phyloP scores from a whole-genome alignment of 495 filamentous ascomycete species.

The Tuber borchii region DNA sequence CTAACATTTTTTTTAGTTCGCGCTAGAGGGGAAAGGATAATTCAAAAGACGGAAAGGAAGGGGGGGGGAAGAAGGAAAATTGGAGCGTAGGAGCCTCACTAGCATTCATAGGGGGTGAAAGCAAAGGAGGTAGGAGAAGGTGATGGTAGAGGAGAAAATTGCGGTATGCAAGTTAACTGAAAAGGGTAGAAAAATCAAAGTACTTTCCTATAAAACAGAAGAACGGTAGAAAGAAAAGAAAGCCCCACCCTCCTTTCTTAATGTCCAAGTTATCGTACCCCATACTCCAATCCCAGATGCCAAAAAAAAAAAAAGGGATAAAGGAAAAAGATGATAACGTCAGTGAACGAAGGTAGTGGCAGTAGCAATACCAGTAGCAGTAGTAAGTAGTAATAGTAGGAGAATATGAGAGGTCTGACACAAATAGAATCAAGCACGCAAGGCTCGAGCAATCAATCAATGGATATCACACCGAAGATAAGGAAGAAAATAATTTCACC shows the following conservation, averaged over 20 bases:
- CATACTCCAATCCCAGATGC: slow-evolving; percentile 42
- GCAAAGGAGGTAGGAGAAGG: not conserved
- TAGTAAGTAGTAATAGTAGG: not conserved
- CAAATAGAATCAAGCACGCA: slow-evolving; percentile 10
- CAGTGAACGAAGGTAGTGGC: slow-evolving; percentile 1
- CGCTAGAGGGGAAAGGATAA: not conserved
- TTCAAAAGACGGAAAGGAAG: not conserved
- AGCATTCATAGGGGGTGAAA: not conserved
- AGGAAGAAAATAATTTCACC: slow-evolving; percentile 22
- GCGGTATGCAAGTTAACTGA: not conserved
- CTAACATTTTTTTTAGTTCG: not conserved
- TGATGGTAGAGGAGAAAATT: not conserved
- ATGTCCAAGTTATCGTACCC: slow-evolving; percentile 42
- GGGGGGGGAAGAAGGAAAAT: not conserved
- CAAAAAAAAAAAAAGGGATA: slow-evolving; percentile 32
- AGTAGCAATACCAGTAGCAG: not conserved
- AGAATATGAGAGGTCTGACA: not conserved
- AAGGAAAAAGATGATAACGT: slow-evolving; percentile 24
- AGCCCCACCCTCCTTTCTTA: slow-evolving; percentile 7
- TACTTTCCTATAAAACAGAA: not conserved
- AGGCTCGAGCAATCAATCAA: slow-evolving; percentile 7
- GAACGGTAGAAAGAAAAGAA: slow-evolving; percentile 1
- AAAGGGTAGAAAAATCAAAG: not conserved
- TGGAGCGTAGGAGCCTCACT: not conserved
- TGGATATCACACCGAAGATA: slow-evolving; percentile 10